Conservation (phyloP, 2,329 filamentous ascomycete species). For the Cephalotrichum gorgonifer region DNA sequence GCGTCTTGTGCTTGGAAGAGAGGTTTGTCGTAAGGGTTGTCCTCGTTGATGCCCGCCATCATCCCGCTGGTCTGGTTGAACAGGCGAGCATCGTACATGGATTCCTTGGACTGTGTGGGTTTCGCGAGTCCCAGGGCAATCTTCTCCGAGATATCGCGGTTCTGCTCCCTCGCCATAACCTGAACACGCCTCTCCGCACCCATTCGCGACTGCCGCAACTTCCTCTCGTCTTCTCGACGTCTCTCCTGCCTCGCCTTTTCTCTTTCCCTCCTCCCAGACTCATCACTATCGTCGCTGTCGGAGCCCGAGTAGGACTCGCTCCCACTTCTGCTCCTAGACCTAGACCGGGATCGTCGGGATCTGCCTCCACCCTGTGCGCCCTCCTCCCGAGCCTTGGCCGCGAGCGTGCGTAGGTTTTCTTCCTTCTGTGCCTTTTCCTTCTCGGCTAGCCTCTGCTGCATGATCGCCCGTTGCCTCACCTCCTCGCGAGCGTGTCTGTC, state of each 20-base stretch:
- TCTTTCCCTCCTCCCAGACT: conserved; percentile 62
- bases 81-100: conserved; percentile 92
- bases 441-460: conserved; percentile 93
- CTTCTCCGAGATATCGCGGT: conserved; percentile 95
- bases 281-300: conserved; percentile 46
- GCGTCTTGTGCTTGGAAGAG: conserved; percentile 93
- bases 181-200: conserved; percentile 85
- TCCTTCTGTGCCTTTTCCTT: conserved; percentile 95
- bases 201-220: conserved; percentile 90
- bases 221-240: conserved; percentile 73
- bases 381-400: conserved; percentile 86
- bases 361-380: conserved; percentile 44
- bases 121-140: conserved; percentile 90
- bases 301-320: conserved; percentile 41
- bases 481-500: conserved; percentile 93
- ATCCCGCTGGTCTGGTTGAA: conserved; percentile 95
- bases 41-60: conserved; percentile 88
- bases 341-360: conserved; percentile 17
- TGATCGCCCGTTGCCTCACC: conserved; percentile 79
- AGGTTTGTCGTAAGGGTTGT: conserved; percentile 95
- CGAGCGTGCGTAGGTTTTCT: conserved; percentile 76
- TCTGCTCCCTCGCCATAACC: conserved; percentile 88
- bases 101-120: conserved; percentile 81
- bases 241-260: conserved; percentile 69
- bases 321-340: conserved; percentile 34